These are phyloP conservation scores for Aspergillus pseudonomiae DNA, from an alignment of 2,329 filamentous ascomycete species.

Conservation along the genomic window DNA sequence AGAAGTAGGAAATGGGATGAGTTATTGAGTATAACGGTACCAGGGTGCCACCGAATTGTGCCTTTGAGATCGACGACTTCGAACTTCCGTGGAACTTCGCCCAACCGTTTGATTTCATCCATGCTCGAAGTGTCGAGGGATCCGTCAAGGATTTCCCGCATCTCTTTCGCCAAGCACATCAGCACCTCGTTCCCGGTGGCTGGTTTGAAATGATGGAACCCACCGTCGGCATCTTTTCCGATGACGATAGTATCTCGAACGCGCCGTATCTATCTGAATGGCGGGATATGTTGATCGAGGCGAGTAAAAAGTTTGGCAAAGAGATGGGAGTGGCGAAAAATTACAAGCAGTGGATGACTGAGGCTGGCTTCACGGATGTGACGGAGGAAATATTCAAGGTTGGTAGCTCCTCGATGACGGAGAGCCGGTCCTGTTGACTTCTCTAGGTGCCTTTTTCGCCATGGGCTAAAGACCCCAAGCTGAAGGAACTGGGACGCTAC, in stretches of 20 bases:
- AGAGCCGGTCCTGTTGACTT: background rate
- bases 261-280: conserved; percentile 32
- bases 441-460: conserved; percentile 49
- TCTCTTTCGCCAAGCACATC: conserved; percentile 29
- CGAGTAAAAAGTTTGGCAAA: conserved; percentile 37
- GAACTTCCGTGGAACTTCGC: conserved; percentile 30
- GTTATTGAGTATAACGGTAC: background rate
- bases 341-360: conserved; percentile 48
- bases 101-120: conserved; percentile 32
- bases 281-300: conserved; percentile 29
- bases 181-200: conserved; percentile 51
- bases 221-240: conserved; percentile 32
- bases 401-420: background rate
- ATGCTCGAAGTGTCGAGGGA: conserved; percentile 30
- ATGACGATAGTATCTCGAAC: conserved; percentile 32
- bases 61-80: conserved; percentile 34
- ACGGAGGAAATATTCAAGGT: conserved; percentile 52
- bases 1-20: background rate
- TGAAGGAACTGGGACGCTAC: conserved; percentile 46
- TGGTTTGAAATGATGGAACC: conserved; percentile 53
- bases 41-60: conserved; percentile 34
- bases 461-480: conserved; percentile 52
- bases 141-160: conserved; percentile 26
- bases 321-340: conserved; percentile 37
- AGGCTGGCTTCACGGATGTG: conserved; percentile 59